Evolutionary conservation across 345 rosid species (phyloP), one percentile per base, ranked within the genome.

Genomic region (Syzygium jambos): DNA sequence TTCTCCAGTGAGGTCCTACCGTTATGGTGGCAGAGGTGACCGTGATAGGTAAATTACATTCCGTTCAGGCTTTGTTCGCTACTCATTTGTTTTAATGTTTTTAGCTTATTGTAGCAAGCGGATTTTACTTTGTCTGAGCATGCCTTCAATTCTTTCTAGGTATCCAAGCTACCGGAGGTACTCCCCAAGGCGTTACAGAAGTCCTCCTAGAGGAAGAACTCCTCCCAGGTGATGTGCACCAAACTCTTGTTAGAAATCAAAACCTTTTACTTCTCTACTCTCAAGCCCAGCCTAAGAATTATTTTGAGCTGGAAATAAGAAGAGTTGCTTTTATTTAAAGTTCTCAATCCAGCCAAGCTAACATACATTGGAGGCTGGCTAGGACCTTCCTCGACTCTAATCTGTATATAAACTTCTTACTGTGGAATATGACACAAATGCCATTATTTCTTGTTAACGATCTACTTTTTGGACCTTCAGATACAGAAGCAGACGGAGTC

Each of bases 161-260:
- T 96, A 89, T 88, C 87, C 95, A 86, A 91, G 93, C 88, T 93
- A 92, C 92, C 91, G 96, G 87, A 94, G 99, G 92, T 94, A 89
- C 89, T 98, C 99, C 6, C 99, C 99, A 13, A 92, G 98, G 94
- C 98, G 96, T n/a, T 95, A 82, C 87, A 93, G 98, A 89, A 95
- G 97, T 89, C 98, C 98, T 43, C 92, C 92, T 77, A 93, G 98
- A 89, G 95, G 94, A 92, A 95, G 98, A 92, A 93, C 96, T 88
- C 97, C 99, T 86, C 97, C 93, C 34, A 96, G 99, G 99, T 97
- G 23, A 77, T 38, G 80, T 73, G 80, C 4, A 11, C 80, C 49
- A 73, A 38, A 38, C 80, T 38, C 12, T 38, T 34, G 49, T 34
- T 38, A 73, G 78, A 34, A 38, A 25, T 41, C 80, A 73, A 73